phyloP scores from a whole-genome alignment of 139 green algal species.

The Tetratostichococcus sp. region DNA sequence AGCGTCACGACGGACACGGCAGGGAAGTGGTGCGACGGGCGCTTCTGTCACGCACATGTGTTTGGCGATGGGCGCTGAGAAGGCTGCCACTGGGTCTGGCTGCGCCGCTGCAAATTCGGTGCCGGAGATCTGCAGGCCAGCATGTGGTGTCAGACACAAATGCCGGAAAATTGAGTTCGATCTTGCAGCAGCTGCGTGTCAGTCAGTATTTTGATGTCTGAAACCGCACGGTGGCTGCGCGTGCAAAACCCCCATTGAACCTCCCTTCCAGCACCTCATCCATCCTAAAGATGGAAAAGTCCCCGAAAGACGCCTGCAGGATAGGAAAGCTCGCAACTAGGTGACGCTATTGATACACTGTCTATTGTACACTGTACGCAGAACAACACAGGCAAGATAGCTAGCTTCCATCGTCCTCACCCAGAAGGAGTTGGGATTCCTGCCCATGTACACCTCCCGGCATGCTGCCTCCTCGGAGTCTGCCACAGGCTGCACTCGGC shows the following conservation, averaged over 20 bases:
- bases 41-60: constrained; percentile 83
- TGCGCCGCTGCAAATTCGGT: constrained; percentile 50
- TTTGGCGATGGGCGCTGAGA: constrained; percentile 57
- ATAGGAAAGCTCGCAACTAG: neutral
- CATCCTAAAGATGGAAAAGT: constrained; percentile 51
- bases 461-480: constrained; percentile 36
- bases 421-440: constrained; percentile 77
- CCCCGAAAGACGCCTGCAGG: constrained; percentile 14
- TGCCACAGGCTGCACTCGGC: constrained; percentile 32
- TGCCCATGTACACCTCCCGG: constrained; percentile 51
- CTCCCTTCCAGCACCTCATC: constrained; percentile 37
- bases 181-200: no score
- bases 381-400: no score
- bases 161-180: no score
- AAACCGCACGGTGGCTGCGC: constrained; percentile 36
- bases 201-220: no score
- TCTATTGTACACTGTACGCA: no score
- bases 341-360: no score
- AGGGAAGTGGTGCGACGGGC: no score
- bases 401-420: constrained; percentile 70
- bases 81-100: constrained; percentile 70
- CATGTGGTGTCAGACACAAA: no score
- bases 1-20: neutral
- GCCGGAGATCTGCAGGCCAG: constrained; percentile 44
- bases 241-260: constrained; percentile 72